Conservation (phyloP, 768 basidiomycete genomes). For the Rhizopogon vinicolor region DNA sequence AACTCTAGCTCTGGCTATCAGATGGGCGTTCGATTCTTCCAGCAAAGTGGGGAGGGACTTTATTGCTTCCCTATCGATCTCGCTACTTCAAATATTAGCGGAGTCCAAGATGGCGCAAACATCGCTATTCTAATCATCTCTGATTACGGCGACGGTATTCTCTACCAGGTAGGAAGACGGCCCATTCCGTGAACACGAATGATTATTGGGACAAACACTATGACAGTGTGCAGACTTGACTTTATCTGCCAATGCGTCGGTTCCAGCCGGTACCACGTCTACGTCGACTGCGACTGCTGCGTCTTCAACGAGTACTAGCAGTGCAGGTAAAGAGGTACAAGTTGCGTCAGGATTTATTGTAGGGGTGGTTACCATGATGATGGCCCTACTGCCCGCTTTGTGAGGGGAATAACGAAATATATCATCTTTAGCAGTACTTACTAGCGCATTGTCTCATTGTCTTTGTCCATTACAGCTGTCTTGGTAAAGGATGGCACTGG, state of each 20-base stretch:
- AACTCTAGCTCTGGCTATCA: constrained; percentile 33
- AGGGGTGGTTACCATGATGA: background rate
- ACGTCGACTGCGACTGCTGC: constrained; percentile 4
- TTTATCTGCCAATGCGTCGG: constrained; percentile 47
- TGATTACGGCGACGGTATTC: constrained; percentile 64
- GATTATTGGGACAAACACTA: background rate
- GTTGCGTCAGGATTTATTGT: constrained; percentile 6
- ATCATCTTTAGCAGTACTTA: too few species aligned
- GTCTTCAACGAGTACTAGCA: constrained; percentile 11
- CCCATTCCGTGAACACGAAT: background rate
- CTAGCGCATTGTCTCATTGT: background rate
- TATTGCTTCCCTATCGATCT: constrained; percentile 71
- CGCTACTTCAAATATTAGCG: constrained; percentile 39
- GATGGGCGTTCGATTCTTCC: constrained; percentile 42
- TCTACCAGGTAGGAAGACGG: constrained; percentile 54
- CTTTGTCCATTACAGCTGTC: background rate
- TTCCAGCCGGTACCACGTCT: constrained; percentile 35
- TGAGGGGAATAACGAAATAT: background rate
- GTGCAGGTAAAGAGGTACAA: constrained; percentile 12
- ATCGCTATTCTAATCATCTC: constrained; percentile 70
- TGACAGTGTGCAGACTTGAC: constrained; percentile 76
- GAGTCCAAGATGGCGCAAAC: constrained; percentile 57
- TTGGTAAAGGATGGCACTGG: too few species aligned
- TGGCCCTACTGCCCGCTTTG: background rate
- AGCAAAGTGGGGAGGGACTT: constrained; percentile 49